These are phyloP conservation scores for Saccharomycopsis sp. DNA, from an alignment of 805 yeast genomes.

Conservation along the genomic window DNA sequence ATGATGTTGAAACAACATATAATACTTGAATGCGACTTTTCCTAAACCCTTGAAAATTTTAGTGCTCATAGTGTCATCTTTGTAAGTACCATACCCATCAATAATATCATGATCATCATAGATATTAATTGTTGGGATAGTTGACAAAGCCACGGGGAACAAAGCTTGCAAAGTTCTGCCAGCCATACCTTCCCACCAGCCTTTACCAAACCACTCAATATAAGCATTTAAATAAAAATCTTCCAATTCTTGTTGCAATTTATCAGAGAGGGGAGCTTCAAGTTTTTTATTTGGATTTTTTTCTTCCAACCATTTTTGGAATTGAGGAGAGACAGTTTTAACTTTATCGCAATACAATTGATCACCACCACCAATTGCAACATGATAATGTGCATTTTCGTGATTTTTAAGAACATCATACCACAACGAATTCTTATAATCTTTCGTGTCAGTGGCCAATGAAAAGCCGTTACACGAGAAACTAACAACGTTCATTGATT, in stretches of 20 bases:
- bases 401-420: conserved; percentile 73
- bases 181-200: conserved; percentile 67
- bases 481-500: conserved; percentile 76
- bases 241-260: conserved; percentile 48
- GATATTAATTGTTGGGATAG: conserved; percentile 79
- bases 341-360: conserved; percentile 87
- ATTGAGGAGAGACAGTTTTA: conserved; percentile 45
- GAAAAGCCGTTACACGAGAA: conserved; percentile 92
- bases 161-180: conserved; percentile 62
- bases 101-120: conserved; percentile 96
- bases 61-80: conserved; percentile 63
- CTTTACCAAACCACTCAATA: conserved; percentile 83
- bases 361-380: conserved; percentile 97
- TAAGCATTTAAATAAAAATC: conserved; percentile 68
- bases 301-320: conserved; percentile 58
- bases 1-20: conserved; percentile 89
- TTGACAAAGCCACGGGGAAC: conserved; percentile 70
- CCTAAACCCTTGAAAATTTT: conserved; percentile 71
- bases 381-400: conserved; percentile 61
- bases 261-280: conserved; percentile 37
- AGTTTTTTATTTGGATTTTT: conserved; percentile 42
- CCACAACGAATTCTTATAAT: conserved; percentile 78
- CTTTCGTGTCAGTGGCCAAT: conserved; percentile 54
- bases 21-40: conserved; percentile 71
- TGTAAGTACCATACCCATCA: conserved; percentile 92